Base-by-base conservation (phyloP, 2,329 filamentous ascomycete species). In the Trichoderma atrobrunneum region DNA sequence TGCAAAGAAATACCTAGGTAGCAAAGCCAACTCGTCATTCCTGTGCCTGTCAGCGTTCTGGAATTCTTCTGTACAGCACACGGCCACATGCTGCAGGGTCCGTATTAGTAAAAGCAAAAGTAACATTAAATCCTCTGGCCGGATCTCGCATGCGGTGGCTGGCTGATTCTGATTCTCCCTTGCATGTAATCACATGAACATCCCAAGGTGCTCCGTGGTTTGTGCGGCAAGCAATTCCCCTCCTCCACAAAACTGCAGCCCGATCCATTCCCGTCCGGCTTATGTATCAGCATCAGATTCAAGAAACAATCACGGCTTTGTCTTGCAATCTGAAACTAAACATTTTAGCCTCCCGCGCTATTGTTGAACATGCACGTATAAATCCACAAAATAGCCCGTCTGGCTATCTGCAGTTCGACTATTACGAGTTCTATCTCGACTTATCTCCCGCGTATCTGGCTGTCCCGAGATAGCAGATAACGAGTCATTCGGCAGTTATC, bases 391-490 rank as follows among this genome's bases (percentile, higher is more conserved):
- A 18, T n/a, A 18, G 32, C 3, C 18, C 65, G 18, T 43, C 18
- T n/a, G 39, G 39, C 39, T 24, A 57, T 67, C 51, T 67, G 14
- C n/a, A 18, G 43, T n/a, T 7, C 7, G 36, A 16, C 34, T 51
- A 51, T 21, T 48, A 51, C 43, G 7, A n/a, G 39, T 48, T 21
- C 4, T 54, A 54, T 65, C 61, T 26, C 26, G 16, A 51, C 48
- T 48, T 68, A 68, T 67, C 64, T 67, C 26, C 51, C 64, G 51
- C 64, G 64, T 67, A 67, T 67, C 64, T 59, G 18, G 6, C n/a
- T 18, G 30, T 24, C 64, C 24, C 34, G 30, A 70, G 67, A 70
- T 70, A 70, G 43, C 60, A 70, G 68, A 71, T 71, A 71, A 28
- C 43, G 59, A 63, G 18, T 34, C 68, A 32, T 34, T 43, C 60